These are phyloP conservation scores for Vairimorpha apis DNA, from an alignment of 371 early-diverging fungal genomes.

Conservation along the genomic window DNA sequence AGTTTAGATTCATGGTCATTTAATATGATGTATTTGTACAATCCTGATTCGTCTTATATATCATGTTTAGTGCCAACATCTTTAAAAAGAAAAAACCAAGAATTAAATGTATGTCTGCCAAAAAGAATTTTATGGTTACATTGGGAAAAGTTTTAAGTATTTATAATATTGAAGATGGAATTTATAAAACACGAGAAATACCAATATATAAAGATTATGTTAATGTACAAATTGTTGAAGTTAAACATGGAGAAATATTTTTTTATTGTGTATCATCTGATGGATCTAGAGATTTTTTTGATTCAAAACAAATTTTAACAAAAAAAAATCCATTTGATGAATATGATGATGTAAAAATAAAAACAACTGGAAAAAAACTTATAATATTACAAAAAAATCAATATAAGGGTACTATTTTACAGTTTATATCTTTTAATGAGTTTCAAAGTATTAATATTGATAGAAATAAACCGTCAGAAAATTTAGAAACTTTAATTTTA, in stretches of 20 bases:
- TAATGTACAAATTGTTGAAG: constrained; percentile 44
- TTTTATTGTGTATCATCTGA: constrained; percentile 32
- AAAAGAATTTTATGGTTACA: constrained; percentile 34
- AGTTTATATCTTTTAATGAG: constrained; percentile 40
- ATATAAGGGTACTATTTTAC: constrained; percentile 27
- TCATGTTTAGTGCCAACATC: constrained; percentile 30
- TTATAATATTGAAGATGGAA: constrained; percentile 33
- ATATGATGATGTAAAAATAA: constrained; percentile 22
- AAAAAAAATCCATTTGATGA: constrained; percentile 13
- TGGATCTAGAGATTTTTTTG: constrained; percentile 52
- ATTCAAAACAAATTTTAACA: constrained; percentile 23
- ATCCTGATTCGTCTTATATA: constrained; percentile 29
- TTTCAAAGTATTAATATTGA: constrained; percentile 48
- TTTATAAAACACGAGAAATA: constrained; percentile 24
- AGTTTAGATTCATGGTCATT: constrained; percentile 32
- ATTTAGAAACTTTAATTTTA: constrained; percentile 37
- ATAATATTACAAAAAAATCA: constrained; percentile 18
- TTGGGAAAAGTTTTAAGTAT: constrained; percentile 32
- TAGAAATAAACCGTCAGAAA: constrained; percentile 37
- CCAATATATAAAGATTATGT: constrained; percentile 39
- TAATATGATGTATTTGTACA: constrained; percentile 40
- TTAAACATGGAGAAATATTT: constrained; percentile 34
- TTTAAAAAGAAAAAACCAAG: constrained; percentile 30
- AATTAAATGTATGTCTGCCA: constrained; percentile 5
- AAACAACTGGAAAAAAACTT: not conserved